Evolutionary conservation across 345 rosid genomes (phyloP).

Genomic region (Alliaria petiolata): DNA sequence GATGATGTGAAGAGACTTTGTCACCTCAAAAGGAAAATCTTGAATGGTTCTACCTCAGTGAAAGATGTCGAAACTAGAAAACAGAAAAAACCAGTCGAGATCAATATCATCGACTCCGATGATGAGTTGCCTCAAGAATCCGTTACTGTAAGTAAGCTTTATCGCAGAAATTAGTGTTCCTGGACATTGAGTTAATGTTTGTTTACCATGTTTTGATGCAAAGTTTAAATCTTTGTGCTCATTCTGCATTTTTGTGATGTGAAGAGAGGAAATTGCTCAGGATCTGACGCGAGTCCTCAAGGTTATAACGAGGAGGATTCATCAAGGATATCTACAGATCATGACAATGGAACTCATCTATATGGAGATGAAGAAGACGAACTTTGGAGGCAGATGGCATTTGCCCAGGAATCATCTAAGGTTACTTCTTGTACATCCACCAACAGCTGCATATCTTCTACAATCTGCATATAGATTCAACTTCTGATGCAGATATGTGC

Average conservation of each 20-base stretch:
- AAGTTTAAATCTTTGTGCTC: not conserved
- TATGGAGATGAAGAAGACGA: slow-evolving; percentile 30
- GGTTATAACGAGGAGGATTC: slow-evolving; percentile 12
- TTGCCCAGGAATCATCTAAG: slow-evolving; percentile 68
- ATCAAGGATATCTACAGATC: not conserved
- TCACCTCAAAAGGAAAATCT: not conserved
- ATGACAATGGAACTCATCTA: not conserved
- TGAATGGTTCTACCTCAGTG: not conserved
- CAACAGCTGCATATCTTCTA: not conserved
- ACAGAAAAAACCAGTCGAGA: not conserved
- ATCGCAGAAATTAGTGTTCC: not conserved
- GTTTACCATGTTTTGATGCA: not conserved
- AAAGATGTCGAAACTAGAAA: not conserved
- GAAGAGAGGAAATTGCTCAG: not conserved
- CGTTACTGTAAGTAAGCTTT: slow-evolving; percentile 2
- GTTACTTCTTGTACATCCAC: slow-evolving; percentile 21
- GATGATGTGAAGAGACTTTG: slow-evolving; percentile 1
- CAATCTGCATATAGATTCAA: not conserved
- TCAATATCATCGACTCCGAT: not conserved
- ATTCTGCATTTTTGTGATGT: not conserved
- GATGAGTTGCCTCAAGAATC: not conserved
- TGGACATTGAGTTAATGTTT: not conserved
- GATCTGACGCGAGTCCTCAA: not conserved
- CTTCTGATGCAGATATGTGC: not conserved
- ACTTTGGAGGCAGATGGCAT: slow-evolving; percentile 76